Base-by-base conservation (phyloP, 306 rosid genomes). In the Quercus aquifolioides region DNA sequence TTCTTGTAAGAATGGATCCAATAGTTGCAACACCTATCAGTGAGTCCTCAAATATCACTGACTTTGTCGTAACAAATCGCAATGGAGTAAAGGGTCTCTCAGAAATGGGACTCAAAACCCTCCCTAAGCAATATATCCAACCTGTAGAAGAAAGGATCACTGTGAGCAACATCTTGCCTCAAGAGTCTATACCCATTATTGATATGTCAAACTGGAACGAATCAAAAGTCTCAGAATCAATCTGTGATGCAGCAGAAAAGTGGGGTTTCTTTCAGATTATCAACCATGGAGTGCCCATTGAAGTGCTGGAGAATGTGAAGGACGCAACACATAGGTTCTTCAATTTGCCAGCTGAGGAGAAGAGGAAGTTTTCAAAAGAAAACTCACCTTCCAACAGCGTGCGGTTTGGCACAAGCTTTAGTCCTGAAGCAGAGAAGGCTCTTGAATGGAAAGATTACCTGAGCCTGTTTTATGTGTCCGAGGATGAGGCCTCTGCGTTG, bases 361-460 rank as follows among this genome's bases (percentile, higher is more conserved):
- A 91, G 86, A 82, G 55, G 19, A 84, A 73, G 85, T 83, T 67
- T 43, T 49, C 81, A 20, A 84, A 84, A 21, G 88, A 84, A 54
- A 78, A 83, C 6, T 86, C 91, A 1, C 5, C 59, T 19, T 77
- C 90, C 1, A 84, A 73, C 2, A 74, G 79, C 55, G 87, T 89
- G 60, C 73, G 88, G 49, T 89, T 82, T 46, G 91, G 90, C 0
- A 81, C 89, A 0, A 89, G 93, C 85, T 91, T 89, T 78, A 75
- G 63, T 75, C 87, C 91, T 59, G 46, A 76, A 23, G 70, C 88
- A 1, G 96, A 91, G 87, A 87, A 82, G 71, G 91, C 88, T 14
- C 69, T 89, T 10, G 96, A 91, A 81, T 91, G 93, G 96, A 91
- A 87, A 31, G 93, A 89, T 63, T 89, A 84, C 25, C 88, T 91